Conservation (phyloP, 495 filamentous ascomycete genomes). For the Trichoderma parareesei region DNA sequence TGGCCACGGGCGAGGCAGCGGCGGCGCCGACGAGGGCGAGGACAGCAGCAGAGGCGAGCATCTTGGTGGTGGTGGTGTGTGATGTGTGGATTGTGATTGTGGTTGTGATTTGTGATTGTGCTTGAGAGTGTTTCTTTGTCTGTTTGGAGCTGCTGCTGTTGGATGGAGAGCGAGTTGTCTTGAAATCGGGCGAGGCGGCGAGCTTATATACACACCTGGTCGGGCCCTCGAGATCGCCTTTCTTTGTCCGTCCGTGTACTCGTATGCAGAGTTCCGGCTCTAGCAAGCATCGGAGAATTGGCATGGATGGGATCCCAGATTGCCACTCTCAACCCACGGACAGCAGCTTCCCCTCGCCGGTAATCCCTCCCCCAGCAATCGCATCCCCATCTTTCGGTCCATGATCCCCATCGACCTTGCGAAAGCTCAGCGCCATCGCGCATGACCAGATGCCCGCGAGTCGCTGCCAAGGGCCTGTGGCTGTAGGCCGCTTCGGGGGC, state of each 20-base stretch:
- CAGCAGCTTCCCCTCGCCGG: background rate
- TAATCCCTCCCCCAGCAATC: background rate
- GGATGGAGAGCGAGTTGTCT: background rate
- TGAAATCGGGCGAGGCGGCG: background rate
- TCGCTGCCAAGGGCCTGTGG: background rate
- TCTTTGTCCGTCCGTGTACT: no score
- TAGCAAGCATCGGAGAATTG: background rate
- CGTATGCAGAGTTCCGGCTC: background rate
- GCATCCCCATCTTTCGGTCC: no score
- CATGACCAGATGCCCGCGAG: no score
- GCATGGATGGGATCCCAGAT: background rate
- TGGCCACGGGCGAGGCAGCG: background rate
- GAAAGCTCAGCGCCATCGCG: slow-evolving; percentile 1
- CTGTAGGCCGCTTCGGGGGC: background rate
- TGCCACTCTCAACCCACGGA: background rate
- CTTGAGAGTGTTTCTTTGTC: background rate
- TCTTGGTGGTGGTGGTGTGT: background rate
- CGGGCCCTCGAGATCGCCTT: no score
- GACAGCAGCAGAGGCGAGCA: background rate
- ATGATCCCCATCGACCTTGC: no score
- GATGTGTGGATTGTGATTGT: no score
- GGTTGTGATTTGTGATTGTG: background rate
- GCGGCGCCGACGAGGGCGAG: slow-evolving; percentile 2
- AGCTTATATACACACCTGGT: background rate
- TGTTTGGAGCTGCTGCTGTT: background rate